A percentile compares a stretch with the other conserved stretches of the same genome.
These are phyloP conservation scores for Agrocybe pediades DNA, from an alignment of 768 basidiomycete genomes.

Conservation along the genomic window DNA sequence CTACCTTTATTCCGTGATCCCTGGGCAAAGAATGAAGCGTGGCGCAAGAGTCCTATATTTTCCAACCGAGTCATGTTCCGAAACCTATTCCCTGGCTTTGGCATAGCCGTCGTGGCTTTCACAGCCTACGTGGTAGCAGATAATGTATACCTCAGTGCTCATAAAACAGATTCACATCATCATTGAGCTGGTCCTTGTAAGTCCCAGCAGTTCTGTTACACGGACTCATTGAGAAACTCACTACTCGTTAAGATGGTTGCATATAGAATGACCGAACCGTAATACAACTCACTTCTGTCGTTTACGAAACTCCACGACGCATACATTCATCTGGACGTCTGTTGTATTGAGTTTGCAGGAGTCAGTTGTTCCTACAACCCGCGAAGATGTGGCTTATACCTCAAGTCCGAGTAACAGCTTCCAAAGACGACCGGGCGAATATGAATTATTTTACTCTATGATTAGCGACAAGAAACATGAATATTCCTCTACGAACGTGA, in stretches of 20 bases:
- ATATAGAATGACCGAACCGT: no score
- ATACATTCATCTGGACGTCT: no score
- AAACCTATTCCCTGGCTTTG: constrained; percentile 93
- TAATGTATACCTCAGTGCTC: constrained; percentile 54
- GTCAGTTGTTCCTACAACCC: no score
- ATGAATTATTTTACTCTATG: no score
- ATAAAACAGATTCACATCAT: constrained; percentile 26
- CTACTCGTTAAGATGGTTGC: no score
- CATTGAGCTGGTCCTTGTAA: constrained; percentile 18
- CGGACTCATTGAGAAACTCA: no score
- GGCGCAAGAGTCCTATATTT: constrained; percentile 91
- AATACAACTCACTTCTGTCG: no score
- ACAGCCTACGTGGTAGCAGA: constrained; percentile 88
- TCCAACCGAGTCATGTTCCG: constrained; percentile 84
- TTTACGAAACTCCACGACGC: no score
- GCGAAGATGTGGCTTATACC: no score
- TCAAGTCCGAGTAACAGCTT: no score
- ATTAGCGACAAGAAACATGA: background rate
- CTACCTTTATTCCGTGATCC: constrained; percentile 87
- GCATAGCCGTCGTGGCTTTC: constrained; percentile 90
- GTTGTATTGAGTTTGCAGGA: no score
- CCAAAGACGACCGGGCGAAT: no score
- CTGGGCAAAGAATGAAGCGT: constrained; percentile 92
- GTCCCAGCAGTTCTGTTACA: background rate
- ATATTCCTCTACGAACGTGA: background rate